Conservation (phyloP, 306 rosid species). For the Dicorynia guianensis region DNA sequence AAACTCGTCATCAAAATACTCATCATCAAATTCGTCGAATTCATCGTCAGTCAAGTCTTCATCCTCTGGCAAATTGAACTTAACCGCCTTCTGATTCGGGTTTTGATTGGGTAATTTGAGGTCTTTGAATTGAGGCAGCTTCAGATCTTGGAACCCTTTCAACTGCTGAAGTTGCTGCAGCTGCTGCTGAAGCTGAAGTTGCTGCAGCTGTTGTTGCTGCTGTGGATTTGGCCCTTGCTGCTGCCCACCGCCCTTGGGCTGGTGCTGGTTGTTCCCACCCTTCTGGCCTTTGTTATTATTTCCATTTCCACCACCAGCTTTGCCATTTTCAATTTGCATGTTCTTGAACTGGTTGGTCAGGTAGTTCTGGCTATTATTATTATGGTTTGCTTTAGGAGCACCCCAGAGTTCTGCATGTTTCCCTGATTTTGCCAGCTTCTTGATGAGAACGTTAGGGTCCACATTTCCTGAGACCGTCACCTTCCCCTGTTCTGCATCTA, state of each 20-base stretch:
- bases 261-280: conserved; percentile 59
- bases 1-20: conserved; percentile 47
- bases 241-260: conserved; percentile 51
- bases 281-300: conserved; percentile 47
- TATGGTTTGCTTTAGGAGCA: conserved; percentile 54
- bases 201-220: conserved; percentile 41
- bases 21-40: conserved; percentile 35
- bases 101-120: conserved; percentile 49
- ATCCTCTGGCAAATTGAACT: conserved; percentile 47
- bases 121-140: conserved; percentile 60
- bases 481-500: conserved; percentile 90
- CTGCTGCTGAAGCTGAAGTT: conserved; percentile 32
- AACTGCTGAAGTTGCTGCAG: conserved; percentile 62
- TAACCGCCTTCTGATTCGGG: conserved; percentile 53
- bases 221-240: conserved; percentile 32
- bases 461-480: conserved; percentile 90
- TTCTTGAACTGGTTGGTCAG: conserved; percentile 59
- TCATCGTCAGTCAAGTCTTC: conserved; percentile 54
- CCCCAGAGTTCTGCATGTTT: conserved; percentile 92
- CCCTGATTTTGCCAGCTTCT: conserved; percentile 88
- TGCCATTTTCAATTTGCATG: conserved; percentile 60
- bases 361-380: conserved; percentile 45
- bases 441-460: conserved; percentile 81
- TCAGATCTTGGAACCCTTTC: conserved; percentile 64
- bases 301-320: conserved; percentile 48